Conservation (phyloP, 345 rosid species). For the Diplotaxis tenuifolia region DNA sequence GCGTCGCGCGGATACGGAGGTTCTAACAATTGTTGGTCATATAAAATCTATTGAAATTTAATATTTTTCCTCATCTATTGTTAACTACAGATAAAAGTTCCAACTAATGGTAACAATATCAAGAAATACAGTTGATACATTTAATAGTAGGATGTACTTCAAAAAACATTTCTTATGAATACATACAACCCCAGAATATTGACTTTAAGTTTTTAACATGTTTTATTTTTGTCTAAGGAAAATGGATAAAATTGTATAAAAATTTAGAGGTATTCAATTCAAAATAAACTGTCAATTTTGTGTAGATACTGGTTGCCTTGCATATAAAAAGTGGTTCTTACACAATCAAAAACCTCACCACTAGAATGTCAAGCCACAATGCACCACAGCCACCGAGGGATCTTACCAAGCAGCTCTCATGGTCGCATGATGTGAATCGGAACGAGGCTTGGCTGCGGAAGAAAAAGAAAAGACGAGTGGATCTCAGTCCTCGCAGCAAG, state of each 20-base stretch:
- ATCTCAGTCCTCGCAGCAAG: not conserved
- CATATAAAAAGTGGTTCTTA: not conserved
- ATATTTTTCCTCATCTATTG: not conserved
- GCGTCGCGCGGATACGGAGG: too few species aligned
- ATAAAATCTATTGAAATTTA: slow-evolving; percentile 18
- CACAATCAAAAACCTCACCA: not conserved
- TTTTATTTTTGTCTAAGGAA: not conserved
- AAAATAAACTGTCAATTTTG: not conserved
- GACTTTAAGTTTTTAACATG: not conserved
- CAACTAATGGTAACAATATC: slow-evolving; percentile 6
- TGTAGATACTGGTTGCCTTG: not conserved
- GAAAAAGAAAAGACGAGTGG: not conserved
- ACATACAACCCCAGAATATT: not conserved
- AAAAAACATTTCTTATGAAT: too few species aligned
- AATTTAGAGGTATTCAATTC: not conserved
- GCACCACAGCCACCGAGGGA: slow-evolving; percentile 23
- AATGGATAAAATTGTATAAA: not conserved
- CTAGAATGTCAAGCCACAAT: slow-evolving; percentile 26
- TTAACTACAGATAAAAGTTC: not conserved
- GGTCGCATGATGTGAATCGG: not conserved
- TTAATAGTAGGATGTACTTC: not conserved
- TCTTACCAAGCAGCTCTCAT: not conserved
- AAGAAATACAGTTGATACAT: not conserved
- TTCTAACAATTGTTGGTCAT: not conserved
- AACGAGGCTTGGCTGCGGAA: slow-evolving; percentile 5